phyloP scores from a whole-genome alignment of 2,329 filamentous ascomycete species.

The Arthrobotrys iridis region DNA sequence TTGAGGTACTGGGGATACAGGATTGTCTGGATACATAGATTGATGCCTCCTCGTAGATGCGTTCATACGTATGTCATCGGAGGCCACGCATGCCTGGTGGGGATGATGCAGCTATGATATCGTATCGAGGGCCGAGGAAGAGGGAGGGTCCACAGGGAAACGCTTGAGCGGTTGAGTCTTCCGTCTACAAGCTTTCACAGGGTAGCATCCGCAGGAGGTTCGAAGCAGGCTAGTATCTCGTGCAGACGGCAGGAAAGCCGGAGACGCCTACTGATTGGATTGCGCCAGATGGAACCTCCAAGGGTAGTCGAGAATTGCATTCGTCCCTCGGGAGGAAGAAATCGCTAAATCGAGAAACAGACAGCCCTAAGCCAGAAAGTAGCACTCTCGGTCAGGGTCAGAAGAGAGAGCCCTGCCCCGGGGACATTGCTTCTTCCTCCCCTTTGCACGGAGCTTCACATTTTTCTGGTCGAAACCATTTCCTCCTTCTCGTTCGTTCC shows the following conservation, averaged over 20 bases:
- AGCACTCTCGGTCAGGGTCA: conserved; percentile 9
- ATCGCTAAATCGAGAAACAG: conserved; percentile 43
- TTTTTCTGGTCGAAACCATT: conserved; percentile 23
- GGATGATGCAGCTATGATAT: conserved; percentile 31
- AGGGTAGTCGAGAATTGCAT: background rate
- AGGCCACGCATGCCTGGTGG: conserved; percentile 19
- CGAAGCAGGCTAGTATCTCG: conserved; percentile 36
- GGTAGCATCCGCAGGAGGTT: conserved; percentile 30
- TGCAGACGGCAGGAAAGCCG: conserved; percentile 37
- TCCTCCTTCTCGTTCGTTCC: conserved; percentile 33
- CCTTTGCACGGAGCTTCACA: conserved; percentile 38
- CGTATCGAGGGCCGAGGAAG: background rate
- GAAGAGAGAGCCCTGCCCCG: conserved; percentile 2
- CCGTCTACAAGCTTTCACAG: conserved; percentile 7
- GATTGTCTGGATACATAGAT: conserved; percentile 20
- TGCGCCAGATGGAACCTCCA: conserved; percentile 39
- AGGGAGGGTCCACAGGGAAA: background rate
- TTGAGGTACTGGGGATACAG: conserved; percentile 1
- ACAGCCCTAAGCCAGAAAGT: conserved; percentile 42
- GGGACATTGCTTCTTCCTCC: conserved; percentile 39
- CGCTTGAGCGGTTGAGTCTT: background rate
- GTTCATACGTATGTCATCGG: conserved; percentile 51
- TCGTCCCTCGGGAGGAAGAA: conserved; percentile 8
- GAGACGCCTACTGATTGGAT: conserved; percentile 46
- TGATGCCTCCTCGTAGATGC: conserved; percentile 26